Conservation (phyloP, 768 basidiomycete genomes). For the Leucosporidium creatinivorum region DNA sequence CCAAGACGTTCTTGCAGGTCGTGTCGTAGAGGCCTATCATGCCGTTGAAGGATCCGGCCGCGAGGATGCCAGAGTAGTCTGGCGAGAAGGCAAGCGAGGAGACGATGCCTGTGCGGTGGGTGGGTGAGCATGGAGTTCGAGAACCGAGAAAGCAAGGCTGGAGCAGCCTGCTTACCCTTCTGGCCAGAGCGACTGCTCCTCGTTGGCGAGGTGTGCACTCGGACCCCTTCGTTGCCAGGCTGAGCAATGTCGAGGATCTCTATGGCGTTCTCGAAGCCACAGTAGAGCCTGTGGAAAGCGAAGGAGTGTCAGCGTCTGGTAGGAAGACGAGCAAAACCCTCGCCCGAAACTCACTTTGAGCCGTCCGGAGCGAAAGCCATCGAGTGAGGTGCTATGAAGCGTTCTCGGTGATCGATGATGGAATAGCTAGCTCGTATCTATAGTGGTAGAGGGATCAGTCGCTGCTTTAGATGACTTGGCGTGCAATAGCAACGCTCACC, state of each 20-base stretch:
- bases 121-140: neutral
- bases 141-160: neutral
- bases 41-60: constrained; percentile 63
- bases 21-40: constrained; percentile 41
- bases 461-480: neutral
- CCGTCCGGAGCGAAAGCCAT: constrained; percentile 67
- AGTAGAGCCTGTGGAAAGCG: constrained; percentile 57
- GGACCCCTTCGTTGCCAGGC: constrained; percentile 62
- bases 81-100: constrained; percentile 73
- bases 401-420: constrained; percentile 89
- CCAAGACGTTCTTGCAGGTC: constrained; percentile 57
- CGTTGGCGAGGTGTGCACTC: constrained; percentile 62
- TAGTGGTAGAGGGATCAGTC: constrained; percentile 4
- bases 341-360: constrained; percentile 51
- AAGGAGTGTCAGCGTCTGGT: neutral
- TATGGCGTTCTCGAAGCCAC: constrained; percentile 76
- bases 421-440: constrained; percentile 85
- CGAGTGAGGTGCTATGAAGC: constrained; percentile 76
- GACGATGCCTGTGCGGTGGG: constrained; percentile 59
- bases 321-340: neutral
- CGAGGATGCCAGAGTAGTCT: constrained; percentile 58
- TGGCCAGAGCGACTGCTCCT: constrained; percentile 76
- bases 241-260: constrained; percentile 70
- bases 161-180: constrained; percentile 56
- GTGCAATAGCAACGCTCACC: constrained; percentile 50